Evolutionary conservation across 805 yeast genomes (phyloP).

Genomic region (Yamadazyma sp.): DNA sequence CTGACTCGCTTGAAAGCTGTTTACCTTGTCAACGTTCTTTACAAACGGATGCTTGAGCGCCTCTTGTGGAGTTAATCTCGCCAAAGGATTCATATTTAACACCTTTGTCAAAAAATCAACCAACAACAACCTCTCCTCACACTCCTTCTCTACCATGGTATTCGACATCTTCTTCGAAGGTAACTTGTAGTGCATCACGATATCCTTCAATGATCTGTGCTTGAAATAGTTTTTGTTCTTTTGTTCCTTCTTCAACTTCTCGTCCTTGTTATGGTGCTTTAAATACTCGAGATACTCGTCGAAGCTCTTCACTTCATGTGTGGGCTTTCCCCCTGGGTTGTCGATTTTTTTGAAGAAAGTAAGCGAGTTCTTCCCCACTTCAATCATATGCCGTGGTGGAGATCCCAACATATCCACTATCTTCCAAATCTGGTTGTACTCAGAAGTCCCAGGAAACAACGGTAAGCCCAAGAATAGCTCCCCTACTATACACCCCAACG

Average conservation of each 20-base stretch:
- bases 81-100: constrained; percentile 83
- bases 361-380: constrained; percentile 82
- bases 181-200: constrained; percentile 72
- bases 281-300: constrained; percentile 38
- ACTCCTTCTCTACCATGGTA: constrained; percentile 63
- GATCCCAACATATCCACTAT: constrained; percentile 78
- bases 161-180: constrained; percentile 58
- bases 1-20: too few species aligned
- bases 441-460: constrained; percentile 91
- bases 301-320: constrained; percentile 31
- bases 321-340: constrained; percentile 23
- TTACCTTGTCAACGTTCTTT: constrained; percentile 21
- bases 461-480: constrained; percentile 92
- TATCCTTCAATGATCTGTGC: constrained; percentile 61
- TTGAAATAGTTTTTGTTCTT: constrained; percentile 85
- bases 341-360: constrained; percentile 59
- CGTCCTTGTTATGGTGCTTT: constrained; percentile 28
- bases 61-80: constrained; percentile 96
- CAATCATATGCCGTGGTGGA: constrained; percentile 97
- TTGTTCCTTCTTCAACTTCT: constrained; percentile 51
- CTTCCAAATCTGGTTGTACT: constrained; percentile 83
- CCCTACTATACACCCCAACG: constrained; percentile 88
- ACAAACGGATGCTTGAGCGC: constrained; percentile 91
- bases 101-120: constrained; percentile 78
- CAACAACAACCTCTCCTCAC: constrained; percentile 66